Percentiles rank a stretch among this genome's conserved stretches.
These are phyloP conservation scores for Wickerhamomyces chaumierensis DNA, from an alignment of 805 yeast species.

Conservation along the genomic window DNA sequence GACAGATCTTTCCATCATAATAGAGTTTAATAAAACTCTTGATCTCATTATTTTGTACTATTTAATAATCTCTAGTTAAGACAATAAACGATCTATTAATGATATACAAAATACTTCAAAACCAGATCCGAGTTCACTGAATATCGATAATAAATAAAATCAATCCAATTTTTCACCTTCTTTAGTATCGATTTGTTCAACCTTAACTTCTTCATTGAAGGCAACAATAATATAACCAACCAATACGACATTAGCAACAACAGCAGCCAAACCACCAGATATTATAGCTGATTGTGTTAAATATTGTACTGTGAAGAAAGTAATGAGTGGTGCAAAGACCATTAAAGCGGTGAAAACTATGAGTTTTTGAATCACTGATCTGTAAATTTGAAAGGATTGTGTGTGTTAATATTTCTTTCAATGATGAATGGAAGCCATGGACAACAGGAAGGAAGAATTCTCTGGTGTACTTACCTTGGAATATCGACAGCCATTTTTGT, in stretches of 20 bases:
- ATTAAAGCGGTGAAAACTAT: constrained; percentile 67
- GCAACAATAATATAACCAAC: constrained; percentile 68
- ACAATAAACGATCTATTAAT: too few species aligned
- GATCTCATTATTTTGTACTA: too few species aligned
- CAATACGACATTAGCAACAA: constrained; percentile 62
- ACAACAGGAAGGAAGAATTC: too few species aligned
- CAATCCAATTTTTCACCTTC: constrained; percentile 22
- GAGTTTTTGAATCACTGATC: constrained; percentile 56
- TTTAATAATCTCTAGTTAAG: too few species aligned
- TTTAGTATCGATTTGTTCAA: constrained; percentile 25
- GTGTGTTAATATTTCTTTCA: too few species aligned
- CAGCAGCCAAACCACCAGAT: constrained; percentile 75
- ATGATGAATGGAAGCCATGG: too few species aligned
- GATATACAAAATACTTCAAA: too few species aligned
- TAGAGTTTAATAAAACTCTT: too few species aligned
- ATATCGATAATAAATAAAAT: too few species aligned
- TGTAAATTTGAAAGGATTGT: too few species aligned
- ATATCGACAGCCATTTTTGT: constrained; percentile 17
- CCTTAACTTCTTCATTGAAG: constrained; percentile 47
- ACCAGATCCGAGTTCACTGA: too few species aligned
- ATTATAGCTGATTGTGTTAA: constrained; percentile 37
- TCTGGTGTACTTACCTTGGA: constrained; percentile 12
- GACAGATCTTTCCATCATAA: too few species aligned
- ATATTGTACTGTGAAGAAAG: constrained; percentile 49
- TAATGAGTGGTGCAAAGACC: constrained; percentile 54